These are phyloP conservation scores for Colletotrichum cordylinicola DNA, from an alignment of 2,329 filamentous ascomycete genomes.

Conservation along the genomic window DNA sequence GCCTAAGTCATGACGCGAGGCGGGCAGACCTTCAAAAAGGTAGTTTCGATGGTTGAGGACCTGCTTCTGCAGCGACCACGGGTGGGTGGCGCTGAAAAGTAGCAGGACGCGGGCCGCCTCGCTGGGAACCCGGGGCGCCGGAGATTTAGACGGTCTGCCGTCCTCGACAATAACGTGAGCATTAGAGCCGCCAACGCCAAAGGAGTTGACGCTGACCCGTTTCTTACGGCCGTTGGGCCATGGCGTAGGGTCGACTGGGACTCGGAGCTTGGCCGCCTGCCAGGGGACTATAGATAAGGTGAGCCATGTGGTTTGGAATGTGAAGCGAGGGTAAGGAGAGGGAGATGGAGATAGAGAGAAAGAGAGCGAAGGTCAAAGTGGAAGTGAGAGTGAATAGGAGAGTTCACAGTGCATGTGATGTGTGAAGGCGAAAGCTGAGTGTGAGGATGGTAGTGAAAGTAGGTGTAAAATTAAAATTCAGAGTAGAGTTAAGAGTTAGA, in stretches of 20 bases:
- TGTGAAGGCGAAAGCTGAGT: background rate
- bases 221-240: constrained; percentile 32
- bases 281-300: background rate
- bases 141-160: background rate
- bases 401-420: too few relatives aligned
- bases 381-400: background rate
- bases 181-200: constrained; percentile 40
- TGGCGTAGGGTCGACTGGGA: constrained; percentile 31
- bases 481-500: background rate
- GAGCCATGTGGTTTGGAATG: background rate
- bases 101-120: background rate
- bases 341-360: background rate
- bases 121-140: background rate
- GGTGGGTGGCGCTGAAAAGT: background rate
- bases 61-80: background rate
- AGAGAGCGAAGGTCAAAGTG: background rate
- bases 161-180: constrained; percentile 28
- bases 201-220: constrained; percentile 32
- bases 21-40: background rate
- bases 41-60: background rate
- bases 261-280: constrained; percentile 24
- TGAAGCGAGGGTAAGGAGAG: background rate
- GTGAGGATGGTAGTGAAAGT: background rate
- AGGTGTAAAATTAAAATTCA: background rate
- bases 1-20: constrained; percentile 7